These are phyloP conservation scores for Cladophialophora chaetospira DNA, from an alignment of 2,329 filamentous ascomycete species.

Conservation along the genomic window DNA sequence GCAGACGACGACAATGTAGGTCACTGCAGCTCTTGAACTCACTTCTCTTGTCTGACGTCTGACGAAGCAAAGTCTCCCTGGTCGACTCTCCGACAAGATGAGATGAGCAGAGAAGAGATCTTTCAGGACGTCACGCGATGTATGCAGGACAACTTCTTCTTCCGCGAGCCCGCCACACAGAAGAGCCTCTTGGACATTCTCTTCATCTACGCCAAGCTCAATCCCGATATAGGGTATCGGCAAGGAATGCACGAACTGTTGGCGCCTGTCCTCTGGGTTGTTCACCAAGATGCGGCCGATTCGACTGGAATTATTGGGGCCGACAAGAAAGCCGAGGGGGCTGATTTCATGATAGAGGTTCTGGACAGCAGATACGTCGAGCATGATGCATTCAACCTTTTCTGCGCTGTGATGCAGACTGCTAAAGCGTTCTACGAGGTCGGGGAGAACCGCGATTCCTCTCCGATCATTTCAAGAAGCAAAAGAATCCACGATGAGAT, in stretches of 20 bases:
- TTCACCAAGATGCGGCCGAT: conserved; percentile 79
- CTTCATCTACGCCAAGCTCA: conserved; percentile 92
- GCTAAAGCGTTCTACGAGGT: conserved; percentile 87
- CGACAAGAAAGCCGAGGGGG: conserved; percentile 44
- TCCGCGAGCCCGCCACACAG: conserved; percentile 77
- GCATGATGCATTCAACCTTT: conserved; percentile 86
- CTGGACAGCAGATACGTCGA: conserved; percentile 76
- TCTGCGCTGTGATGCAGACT: conserved; percentile 82
- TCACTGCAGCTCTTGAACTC: conserved; percentile 32
- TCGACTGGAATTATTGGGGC: conserved; percentile 40
- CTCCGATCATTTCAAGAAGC: conserved; percentile 82
- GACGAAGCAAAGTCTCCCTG: conserved; percentile 77
- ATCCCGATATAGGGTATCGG: conserved; percentile 85
- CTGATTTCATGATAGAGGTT: conserved; percentile 60
- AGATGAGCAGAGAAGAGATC: conserved; percentile 82
- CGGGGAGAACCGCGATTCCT: conserved; percentile 53
- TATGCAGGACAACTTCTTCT: conserved; percentile 87
- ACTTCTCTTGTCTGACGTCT: conserved; percentile 37
- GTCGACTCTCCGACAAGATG: conserved; percentile 82
- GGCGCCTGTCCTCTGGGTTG: conserved; percentile 81
- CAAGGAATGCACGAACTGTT: conserved; percentile 98
- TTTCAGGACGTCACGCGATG: conserved; percentile 89
- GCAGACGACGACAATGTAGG: conserved; percentile 74
- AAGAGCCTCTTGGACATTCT: conserved; percentile 81
- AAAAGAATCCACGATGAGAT: conserved; percentile 82